A percentile compares a stretch with the other conserved stretches of the same genome.
These are phyloP conservation scores for Cryptococcus amylolentus DNA, from an alignment of 1,284 basidiomycete species.

Conservation along the genomic window DNA sequence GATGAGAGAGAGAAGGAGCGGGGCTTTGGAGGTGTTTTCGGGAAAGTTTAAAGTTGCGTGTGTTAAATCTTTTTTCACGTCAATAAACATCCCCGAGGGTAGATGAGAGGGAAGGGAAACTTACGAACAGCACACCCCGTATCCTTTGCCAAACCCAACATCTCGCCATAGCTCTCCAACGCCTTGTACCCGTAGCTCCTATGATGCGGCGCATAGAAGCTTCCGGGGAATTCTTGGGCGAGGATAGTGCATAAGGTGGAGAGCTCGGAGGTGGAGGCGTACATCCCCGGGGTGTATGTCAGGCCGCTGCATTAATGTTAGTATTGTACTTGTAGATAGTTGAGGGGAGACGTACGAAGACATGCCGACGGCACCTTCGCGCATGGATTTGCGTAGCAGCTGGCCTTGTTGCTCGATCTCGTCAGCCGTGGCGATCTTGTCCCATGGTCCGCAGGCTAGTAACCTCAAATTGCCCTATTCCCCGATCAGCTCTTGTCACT, in stretches of 20 bases:
- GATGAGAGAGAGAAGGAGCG: slow-evolving; percentile 34
- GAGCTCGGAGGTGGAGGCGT: slow-evolving; percentile 44
- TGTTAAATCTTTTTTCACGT: slow-evolving; percentile 35
- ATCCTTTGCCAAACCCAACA: slow-evolving; percentile 35
- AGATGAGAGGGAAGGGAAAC: slow-evolving; percentile 4
- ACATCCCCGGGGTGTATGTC: slow-evolving; percentile 50
- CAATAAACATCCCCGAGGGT: background rate
- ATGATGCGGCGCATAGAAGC: slow-evolving; percentile 47
- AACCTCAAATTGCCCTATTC: slow-evolving; percentile 44
- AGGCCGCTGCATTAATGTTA: slow-evolving; percentile 27
- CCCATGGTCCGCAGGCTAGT: slow-evolving; percentile 40
- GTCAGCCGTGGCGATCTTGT: slow-evolving; percentile 20
- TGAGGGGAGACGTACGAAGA: slow-evolving; percentile 23
- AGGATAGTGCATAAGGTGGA: slow-evolving; percentile 31
- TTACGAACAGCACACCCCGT: slow-evolving; percentile 41
- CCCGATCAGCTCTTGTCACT: background rate
- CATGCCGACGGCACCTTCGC: slow-evolving; percentile 47
- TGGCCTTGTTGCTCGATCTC: slow-evolving; percentile 32
- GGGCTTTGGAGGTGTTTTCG: slow-evolving; percentile 41
- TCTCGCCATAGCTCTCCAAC: slow-evolving; percentile 42
- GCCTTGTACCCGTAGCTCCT: slow-evolving; percentile 42
- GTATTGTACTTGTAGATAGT: background rate
- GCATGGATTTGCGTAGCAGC: slow-evolving; percentile 33
- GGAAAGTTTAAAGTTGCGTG: slow-evolving; percentile 48
- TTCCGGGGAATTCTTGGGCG: slow-evolving; percentile 29